Conservation (phyloP, 805 yeast species). For the Myxozyma monticola region DNA sequence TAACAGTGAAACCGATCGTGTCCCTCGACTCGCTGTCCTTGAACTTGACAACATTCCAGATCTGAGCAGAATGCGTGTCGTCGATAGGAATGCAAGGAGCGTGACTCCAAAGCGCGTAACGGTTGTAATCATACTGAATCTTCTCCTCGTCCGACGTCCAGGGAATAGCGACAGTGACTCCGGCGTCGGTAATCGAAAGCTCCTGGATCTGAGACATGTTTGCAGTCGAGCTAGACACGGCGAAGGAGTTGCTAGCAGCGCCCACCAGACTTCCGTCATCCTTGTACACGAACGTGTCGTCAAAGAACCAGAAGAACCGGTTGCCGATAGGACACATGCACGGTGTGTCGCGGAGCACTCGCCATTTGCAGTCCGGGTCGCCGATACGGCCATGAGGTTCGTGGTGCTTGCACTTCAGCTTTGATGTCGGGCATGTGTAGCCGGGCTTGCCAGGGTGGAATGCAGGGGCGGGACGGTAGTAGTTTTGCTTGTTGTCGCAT, state of each 20-base stretch:
- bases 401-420: slow-evolving; percentile 11
- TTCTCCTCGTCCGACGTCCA: slow-evolving; percentile 13
- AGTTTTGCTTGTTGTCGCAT: no score
- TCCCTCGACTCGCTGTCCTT: neutral
- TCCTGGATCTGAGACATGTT: slow-evolving; percentile 14
- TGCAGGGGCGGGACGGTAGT: no score
- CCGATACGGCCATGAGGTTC: slow-evolving; percentile 2
- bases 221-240: slow-evolving; percentile 1
- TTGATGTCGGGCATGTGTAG: no score
- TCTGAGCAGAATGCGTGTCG: slow-evolving; percentile 11
- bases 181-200: slow-evolving; percentile 12
- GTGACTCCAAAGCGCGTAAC: slow-evolving; percentile 25
- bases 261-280: slow-evolving; percentile 19
- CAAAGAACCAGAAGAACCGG: slow-evolving; percentile 27
- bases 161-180: slow-evolving; percentile 24
- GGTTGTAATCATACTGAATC: slow-evolving; percentile 12
- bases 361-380: slow-evolving; percentile 18
- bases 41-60: slow-evolving; percentile 24
- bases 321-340: slow-evolving; percentile 19
- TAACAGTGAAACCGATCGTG: slow-evolving; percentile 16
- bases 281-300: slow-evolving; percentile 21
- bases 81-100: slow-evolving; percentile 22
- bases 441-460: no score
- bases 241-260: slow-evolving; percentile 23
- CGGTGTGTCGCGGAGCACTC: slow-evolving; percentile 19